These are phyloP conservation scores for Murraya paniculata DNA, from an alignment of 345 rosid species.

Conservation along the genomic window DNA sequence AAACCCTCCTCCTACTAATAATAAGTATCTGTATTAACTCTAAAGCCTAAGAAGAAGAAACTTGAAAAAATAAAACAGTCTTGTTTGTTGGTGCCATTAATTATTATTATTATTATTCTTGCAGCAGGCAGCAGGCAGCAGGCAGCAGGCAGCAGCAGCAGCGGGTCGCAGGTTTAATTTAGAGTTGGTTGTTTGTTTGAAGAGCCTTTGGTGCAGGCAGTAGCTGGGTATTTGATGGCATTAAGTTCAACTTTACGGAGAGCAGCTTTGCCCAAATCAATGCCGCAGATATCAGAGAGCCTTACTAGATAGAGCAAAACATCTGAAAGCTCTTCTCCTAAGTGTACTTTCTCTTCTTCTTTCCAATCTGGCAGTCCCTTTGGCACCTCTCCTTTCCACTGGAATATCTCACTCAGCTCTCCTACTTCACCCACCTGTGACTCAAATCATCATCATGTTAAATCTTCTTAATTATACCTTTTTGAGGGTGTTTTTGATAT, in stretches of 20 bases:
- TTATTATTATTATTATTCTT: no score
- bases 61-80: neutral
- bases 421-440: conserved; percentile 93
- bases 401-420: conserved; percentile 90
- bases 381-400: conserved; percentile 95
- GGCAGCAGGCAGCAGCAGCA: no score
- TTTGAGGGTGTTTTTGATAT: neutral
- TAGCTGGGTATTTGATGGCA: conserved; percentile 78
- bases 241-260: conserved; percentile 70
- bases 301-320: conserved; percentile 84
- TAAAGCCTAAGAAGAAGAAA: neutral
- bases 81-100: no score
- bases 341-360: conserved; percentile 80
- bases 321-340: conserved; percentile 91
- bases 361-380: conserved; percentile 80
- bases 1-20: neutral
- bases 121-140: no score
- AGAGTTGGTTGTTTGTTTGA: neutral
- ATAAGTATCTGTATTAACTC: neutral
- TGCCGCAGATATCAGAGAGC: conserved; percentile 80
- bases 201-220: conserved; percentile 12
- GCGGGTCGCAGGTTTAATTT: no score
- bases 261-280: conserved; percentile 83
- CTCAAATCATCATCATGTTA: neutral
- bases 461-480: neutral